Conservation (phyloP, 73 alveolate genomes). For the Paramecium sexaurelia region DNA sequence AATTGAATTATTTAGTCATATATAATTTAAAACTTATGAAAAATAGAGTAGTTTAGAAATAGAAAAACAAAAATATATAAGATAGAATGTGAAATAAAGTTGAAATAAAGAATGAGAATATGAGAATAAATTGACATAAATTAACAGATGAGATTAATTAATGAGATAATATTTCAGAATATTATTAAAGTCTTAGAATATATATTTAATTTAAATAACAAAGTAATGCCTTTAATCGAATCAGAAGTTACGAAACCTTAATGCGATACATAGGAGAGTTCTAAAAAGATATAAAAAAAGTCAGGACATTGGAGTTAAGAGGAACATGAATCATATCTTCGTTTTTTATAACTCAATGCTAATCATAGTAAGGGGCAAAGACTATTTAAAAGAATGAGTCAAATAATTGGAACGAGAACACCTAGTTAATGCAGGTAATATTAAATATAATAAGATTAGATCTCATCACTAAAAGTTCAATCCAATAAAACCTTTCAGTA, state of each 20-base stretch:
- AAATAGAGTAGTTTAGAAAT: background rate
- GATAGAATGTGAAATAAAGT: background rate
- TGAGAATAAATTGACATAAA: too few species aligned
- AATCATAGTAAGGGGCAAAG: background rate
- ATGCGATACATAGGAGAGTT: background rate
- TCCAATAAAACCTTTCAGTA: background rate
- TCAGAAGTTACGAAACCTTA: constrained; percentile 10
- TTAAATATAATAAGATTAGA: background rate
- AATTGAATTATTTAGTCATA: too few species aligned
- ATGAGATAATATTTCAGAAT: background rate
- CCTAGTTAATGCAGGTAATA: constrained; percentile 56
- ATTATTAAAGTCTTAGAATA: background rate
- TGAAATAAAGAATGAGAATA: background rate
- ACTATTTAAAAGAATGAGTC: constrained; percentile 15
- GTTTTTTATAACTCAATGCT: background rate
- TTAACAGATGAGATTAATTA: background rate
- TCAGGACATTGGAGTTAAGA: background rate
- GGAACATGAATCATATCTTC: background rate
- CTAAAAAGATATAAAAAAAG: background rate
- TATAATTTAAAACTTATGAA: too few species aligned
- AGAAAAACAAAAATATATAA: background rate
- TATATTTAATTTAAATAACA: background rate
- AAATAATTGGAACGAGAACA: constrained; percentile 41
- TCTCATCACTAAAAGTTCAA: constrained; percentile 32
- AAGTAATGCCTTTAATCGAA: background rate